A percentile compares a stretch with the other conserved stretches of the same genome.
phyloP scores from a whole-genome alignment of 495 filamentous ascomycete genomes.

The Aspergillus heteromorphus region DNA sequence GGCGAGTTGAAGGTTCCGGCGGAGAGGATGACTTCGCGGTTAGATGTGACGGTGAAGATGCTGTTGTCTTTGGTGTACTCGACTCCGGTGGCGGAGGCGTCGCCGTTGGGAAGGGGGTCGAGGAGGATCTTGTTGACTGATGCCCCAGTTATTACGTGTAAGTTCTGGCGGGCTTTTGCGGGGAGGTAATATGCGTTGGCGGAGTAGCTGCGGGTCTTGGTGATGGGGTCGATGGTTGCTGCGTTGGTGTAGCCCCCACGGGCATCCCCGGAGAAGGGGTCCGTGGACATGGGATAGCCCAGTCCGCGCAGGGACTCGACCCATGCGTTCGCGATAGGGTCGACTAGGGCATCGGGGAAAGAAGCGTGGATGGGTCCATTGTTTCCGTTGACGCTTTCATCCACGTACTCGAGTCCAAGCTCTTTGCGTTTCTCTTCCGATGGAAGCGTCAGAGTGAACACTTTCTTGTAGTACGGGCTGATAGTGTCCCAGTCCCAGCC shows the following conservation, averaged over 20 bases:
- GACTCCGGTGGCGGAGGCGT: conserved; percentile 27
- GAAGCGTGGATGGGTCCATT: conserved; percentile 24
- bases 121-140: conserved; percentile 40
- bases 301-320: conserved; percentile 19
- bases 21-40: conserved; percentile 47
- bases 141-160: conserved; percentile 41
- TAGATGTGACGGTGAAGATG: conserved; percentile 7
- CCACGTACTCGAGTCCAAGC: conserved; percentile 14
- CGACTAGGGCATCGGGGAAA: conserved; percentile 19
- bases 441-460: conserved; percentile 16
- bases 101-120: conserved; percentile 24
- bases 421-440: conserved; percentile 8
- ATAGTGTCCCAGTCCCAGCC: conserved; percentile 44
- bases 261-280: conserved; percentile 18
- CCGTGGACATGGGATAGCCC: conserved; percentile 19
- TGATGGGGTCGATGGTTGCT: conserved; percentile 13
- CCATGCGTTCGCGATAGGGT: conserved; percentile 23
- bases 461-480: conserved; percentile 37
- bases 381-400: conserved; percentile 7
- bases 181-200: conserved; percentile 20
- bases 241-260: conserved; percentile 20
- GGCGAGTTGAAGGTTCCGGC: conserved; percentile 50
- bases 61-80: conserved; percentile 23
- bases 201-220: conserved; percentile 37
- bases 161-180: conserved; percentile 37